Conservation (phyloP, 2,329 filamentous ascomycete species). For the Aspergillus clavatus region DNA sequence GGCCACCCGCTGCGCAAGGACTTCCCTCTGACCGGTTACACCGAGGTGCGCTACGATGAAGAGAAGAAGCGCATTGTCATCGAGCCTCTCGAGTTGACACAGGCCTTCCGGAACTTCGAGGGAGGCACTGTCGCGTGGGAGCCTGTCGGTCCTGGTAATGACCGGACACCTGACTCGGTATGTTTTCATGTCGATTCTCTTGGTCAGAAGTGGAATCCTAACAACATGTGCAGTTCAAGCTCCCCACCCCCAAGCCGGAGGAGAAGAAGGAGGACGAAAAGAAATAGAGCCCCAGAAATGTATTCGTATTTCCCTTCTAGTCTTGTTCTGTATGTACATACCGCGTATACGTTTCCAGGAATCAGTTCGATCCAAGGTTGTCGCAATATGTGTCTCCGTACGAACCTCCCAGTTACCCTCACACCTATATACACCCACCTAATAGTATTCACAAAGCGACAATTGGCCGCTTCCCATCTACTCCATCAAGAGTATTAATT, state of each 20-base stretch:
- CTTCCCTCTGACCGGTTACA: slow-evolving; percentile 96
- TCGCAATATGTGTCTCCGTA: slow-evolving; percentile 9
- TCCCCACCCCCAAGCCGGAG: slow-evolving; percentile 93
- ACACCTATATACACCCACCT: no score
- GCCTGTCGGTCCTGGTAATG: slow-evolving; percentile 65
- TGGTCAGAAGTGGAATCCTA: neutral
- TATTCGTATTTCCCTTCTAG: slow-evolving; percentile 31
- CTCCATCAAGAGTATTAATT: no score
- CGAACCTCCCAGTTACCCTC: no score
- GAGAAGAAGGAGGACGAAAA: slow-evolving; percentile 77
- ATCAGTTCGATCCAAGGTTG: slow-evolving; percentile 25
- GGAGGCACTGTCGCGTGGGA: slow-evolving; percentile 71
- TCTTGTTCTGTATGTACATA: slow-evolving; percentile 38
- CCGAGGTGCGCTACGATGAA: slow-evolving; percentile 95
- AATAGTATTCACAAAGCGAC: no score
- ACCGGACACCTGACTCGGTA: slow-evolving; percentile 70
- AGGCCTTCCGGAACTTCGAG: slow-evolving; percentile 98
- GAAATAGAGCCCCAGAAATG: slow-evolving; percentile 60
- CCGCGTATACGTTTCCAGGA: slow-evolving; percentile 20
- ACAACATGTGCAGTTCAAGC: slow-evolving; percentile 62
- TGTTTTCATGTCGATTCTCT: slow-evolving; percentile 28
- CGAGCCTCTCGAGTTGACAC: slow-evolving; percentile 93
- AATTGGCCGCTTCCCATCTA: no score
- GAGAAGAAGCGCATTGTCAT: slow-evolving; percentile 99
- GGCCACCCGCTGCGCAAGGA: slow-evolving; percentile 96